Evolutionary conservation across 345 rosid species (phyloP), one percentile per base, ranked within the genome.

Genomic region (Mangifera indica): DNA sequence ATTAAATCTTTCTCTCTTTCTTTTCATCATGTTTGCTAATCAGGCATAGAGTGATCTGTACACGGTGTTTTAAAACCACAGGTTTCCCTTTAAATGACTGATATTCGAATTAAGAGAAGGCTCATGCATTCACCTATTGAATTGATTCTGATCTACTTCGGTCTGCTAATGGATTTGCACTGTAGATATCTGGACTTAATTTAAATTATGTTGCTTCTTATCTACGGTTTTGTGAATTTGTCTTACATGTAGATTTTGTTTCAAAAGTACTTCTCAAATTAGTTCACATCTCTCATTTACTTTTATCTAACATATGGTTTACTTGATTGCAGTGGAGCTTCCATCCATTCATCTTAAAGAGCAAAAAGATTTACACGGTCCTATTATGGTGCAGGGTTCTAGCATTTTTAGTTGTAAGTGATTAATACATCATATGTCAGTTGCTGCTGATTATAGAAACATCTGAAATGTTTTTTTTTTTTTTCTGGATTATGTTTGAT

Each of bases 361-460:
- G 87, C 88, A 96, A 90, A 85, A 93, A 86, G 86, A 84, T 96
- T 87, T 96, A 93, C 84, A 96, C 98, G 7, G 98, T 96, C 72
- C 82, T 96, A 34, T 65, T 93, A 48, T 96, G 99, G 99, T 96
- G 98, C 89, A 88, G 99, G 83, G 93, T 96, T 84, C 82, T 93
- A 55, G 93, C 97, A 45, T 93, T 88, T 83, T 81, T 96, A 84
- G 97, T 88, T 74, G 99, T 96, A 86, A 93, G 98, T 88, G 48
- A 73, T 26, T 34, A 24, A 59, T 40, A 44, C 54, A 46, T 65
- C 4, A 44, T 64, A 10, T 48, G 8, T 48, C 45, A 69, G 25
- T 61, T 17, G 57, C 42, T 49, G 66, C 20, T 53, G 75, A 17
- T 37, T 48, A 22, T 21, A 60, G 62, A 24, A 58, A 15, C 59